Evolutionary conservation across 345 rosid species (phyloP).

Genomic region (Aquilaria yunnanensis): DNA sequence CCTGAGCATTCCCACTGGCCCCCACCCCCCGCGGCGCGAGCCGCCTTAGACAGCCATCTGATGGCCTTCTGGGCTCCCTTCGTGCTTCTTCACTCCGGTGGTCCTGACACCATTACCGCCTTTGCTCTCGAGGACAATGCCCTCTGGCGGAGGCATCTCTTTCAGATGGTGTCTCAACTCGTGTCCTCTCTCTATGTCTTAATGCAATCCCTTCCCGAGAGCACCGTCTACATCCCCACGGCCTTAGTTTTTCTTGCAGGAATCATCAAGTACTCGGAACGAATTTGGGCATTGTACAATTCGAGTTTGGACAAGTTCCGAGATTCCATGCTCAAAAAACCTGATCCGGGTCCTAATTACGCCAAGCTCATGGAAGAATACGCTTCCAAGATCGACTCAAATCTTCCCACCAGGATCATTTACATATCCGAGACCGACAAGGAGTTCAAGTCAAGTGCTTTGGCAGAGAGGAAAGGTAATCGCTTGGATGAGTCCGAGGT

Average conservation of each 20-base stretch:
- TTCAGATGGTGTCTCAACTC: slow-evolving; percentile 38
- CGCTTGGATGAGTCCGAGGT: slow-evolving; percentile 13
- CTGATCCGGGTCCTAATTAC: slow-evolving; percentile 61
- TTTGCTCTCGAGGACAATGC: slow-evolving; percentile 63
- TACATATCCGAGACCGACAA: slow-evolving; percentile 40
- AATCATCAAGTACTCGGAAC: slow-evolving; percentile 50
- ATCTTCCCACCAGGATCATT: slow-evolving; percentile 31
- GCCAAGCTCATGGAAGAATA: slow-evolving; percentile 63
- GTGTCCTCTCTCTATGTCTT: slow-evolving; percentile 40
- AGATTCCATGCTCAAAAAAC: slow-evolving; percentile 45
- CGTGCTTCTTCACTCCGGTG: slow-evolving; percentile 58
- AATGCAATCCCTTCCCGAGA: slow-evolving; percentile 21
- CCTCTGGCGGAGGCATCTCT: slow-evolving; percentile 57
- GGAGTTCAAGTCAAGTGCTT: slow-evolving; percentile 11
- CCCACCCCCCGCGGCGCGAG: no score
- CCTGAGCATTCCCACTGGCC: neutral
- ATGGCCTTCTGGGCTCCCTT: slow-evolving; percentile 73
- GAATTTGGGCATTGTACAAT: slow-evolving; percentile 45
- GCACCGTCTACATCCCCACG: slow-evolving; percentile 25
- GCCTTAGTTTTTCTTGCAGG: slow-evolving; percentile 44
- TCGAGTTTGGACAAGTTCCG: slow-evolving; percentile 55
- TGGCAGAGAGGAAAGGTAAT: neutral
- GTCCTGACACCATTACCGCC: slow-evolving; percentile 65
- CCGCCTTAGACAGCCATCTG: slow-evolving; percentile 18
- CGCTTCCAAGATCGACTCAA: slow-evolving; percentile 37